Conservation (phyloP, 2,329 filamentous ascomycete genomes). For the Penicillium fuscoglaucum region DNA sequence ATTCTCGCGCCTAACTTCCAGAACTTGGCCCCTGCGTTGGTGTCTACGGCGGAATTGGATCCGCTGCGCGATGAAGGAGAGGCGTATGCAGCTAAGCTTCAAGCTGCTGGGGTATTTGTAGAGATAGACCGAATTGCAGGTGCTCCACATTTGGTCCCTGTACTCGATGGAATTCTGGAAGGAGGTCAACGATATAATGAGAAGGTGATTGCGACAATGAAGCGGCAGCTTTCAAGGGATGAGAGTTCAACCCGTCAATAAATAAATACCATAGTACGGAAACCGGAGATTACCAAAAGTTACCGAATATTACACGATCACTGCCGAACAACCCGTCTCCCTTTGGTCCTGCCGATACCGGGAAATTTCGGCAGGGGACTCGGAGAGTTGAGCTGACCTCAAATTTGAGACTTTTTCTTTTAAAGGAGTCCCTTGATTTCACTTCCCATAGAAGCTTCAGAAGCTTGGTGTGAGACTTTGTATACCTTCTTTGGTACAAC, state of each 20-base stretch:
- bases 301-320: conserved; percentile 9
- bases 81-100: conserved; percentile 41
- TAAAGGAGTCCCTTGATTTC: conserved; percentile 5
- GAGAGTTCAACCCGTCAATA: conserved; percentile 5
- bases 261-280: conserved; percentile 15
- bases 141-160: conserved; percentile 37
- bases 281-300: conserved; percentile 6
- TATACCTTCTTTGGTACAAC: conserved; percentile 10
- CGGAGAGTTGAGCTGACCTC: conserved; percentile 15
- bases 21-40: conserved; percentile 41
- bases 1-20: conserved; percentile 40
- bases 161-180: conserved; percentile 35
- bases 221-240: conserved; percentile 28
- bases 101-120: conserved; percentile 36
- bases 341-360: conserved; percentile 27
- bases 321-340: not conserved
- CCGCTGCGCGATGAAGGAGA: conserved; percentile 46
- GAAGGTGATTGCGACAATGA: conserved; percentile 32
- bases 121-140: conserved; percentile 34
- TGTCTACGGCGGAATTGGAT: conserved; percentile 45
- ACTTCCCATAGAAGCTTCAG: conserved; percentile 5
- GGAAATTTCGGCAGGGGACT: conserved; percentile 28
- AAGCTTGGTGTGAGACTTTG: conserved; percentile 2
- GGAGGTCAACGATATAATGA: conserved; percentile 30
- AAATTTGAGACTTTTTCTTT: conserved; percentile 16